Conservation (phyloP, 1,139 yeast genomes). For the Lodderomyces margitis region DNA sequence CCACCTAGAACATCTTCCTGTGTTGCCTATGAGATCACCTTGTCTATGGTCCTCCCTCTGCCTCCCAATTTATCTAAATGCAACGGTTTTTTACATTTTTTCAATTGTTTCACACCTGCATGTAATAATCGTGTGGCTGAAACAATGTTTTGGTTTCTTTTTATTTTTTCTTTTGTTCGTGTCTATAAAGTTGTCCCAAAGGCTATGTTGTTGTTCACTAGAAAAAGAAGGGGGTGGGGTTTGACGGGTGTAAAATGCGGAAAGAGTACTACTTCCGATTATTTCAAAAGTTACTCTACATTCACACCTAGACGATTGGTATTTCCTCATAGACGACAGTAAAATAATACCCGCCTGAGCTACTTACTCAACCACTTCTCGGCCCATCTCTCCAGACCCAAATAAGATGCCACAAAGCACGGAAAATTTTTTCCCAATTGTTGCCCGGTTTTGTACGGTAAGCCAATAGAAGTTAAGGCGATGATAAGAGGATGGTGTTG, state of each 20-base stretch:
- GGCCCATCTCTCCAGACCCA: neutral
- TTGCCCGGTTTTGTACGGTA: neutral
- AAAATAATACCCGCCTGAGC: neutral
- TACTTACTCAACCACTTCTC: no score
- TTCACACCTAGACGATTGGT: no score
- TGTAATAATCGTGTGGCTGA: neutral
- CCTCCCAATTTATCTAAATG: neutral
- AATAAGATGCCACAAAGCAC: neutral
- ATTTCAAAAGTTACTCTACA: no score
- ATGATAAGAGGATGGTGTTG: neutral
- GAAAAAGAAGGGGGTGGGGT: neutral
- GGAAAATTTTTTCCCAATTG: neutral
- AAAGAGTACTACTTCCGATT: no score
- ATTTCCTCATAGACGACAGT: no score
- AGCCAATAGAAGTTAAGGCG: neutral
- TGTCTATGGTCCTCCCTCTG: no score
- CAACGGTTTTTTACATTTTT: slow-evolving; percentile 3
- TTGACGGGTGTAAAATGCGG: no score
- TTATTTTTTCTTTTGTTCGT: neutral
- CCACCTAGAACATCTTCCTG: no score
- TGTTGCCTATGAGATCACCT: no score
- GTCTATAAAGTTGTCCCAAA: no score
- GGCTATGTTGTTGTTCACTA: neutral
- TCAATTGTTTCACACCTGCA: neutral
- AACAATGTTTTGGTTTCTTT: neutral